Percentiles rank a stretch among this genome's conserved stretches.
phyloP scores from a whole-genome alignment of 306 rosid species.

The Cucurbita ficifolia region DNA sequence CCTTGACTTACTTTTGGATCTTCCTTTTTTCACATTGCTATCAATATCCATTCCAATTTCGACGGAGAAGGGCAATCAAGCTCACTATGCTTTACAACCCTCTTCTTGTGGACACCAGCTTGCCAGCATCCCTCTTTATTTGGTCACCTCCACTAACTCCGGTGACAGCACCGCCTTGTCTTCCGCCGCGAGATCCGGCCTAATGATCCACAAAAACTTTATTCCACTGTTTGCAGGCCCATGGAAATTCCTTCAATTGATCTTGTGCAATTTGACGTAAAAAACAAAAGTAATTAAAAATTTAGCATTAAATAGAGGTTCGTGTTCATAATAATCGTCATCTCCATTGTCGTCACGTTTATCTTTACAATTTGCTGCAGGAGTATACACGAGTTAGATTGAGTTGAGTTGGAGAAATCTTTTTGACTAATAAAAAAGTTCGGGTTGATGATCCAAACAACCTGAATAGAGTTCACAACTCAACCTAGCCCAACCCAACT shows the following conservation, averaged over 20 bases:
- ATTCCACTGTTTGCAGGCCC: constrained; percentile 41
- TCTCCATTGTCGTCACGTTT: no score
- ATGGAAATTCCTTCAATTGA: constrained; percentile 47
- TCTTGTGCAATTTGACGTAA: constrained; percentile 19
- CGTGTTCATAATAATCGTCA: no score
- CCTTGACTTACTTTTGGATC: constrained; percentile 31
- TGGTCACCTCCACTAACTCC: constrained; percentile 23
- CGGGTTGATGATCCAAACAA: no score
- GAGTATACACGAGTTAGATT: no score
- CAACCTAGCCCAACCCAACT: no score
- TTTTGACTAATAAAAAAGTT: no score
- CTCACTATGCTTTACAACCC: constrained; percentile 15
- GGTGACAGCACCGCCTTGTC: constrained; percentile 17
- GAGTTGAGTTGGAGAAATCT: no score
- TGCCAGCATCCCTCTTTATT: constrained; percentile 19
- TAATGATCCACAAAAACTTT: constrained; percentile 36
- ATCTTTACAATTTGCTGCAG: no score
- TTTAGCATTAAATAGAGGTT: no score
- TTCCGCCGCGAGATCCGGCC: constrained; percentile 41
- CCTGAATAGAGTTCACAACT: no score
- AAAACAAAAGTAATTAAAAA: no score
- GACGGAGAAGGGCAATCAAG: constrained; percentile 60
- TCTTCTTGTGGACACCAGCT: constrained; percentile 62
- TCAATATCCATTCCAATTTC: constrained; percentile 64
- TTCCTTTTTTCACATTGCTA: constrained; percentile 16